These are phyloP conservation scores for Podospora comata DNA, from an alignment of 495 filamentous ascomycete species.

Conservation along the genomic window DNA sequence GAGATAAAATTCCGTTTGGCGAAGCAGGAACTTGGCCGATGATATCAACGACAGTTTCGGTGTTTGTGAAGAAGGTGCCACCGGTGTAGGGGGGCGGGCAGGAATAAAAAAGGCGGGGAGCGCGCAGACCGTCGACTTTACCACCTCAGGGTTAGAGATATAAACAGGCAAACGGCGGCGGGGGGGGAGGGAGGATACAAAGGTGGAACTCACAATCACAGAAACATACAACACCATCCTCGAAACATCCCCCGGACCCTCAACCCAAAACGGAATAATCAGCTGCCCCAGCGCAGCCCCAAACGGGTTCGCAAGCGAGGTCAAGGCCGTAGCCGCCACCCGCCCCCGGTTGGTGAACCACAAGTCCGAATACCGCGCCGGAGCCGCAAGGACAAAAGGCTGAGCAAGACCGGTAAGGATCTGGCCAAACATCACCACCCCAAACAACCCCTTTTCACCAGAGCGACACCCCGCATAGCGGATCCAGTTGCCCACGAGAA, in stretches of 20 bases:
- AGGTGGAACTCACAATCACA: slow-evolving; percentile 62
- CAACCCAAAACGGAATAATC: slow-evolving; percentile 73
- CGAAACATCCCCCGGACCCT: slow-evolving; percentile 59
- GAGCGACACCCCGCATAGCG: slow-evolving; percentile 74
- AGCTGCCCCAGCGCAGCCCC: slow-evolving; percentile 87
- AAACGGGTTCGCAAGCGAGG: slow-evolving; percentile 80
- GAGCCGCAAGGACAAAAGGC: slow-evolving; percentile 86
- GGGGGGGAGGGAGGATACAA: too few species aligned
- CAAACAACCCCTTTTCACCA: slow-evolving; percentile 55
- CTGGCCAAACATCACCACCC: slow-evolving; percentile 89
- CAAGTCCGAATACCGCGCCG: slow-evolving; percentile 85
- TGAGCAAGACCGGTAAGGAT: slow-evolving; percentile 86
- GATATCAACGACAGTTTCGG: slow-evolving; percentile 50
- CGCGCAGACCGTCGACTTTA: slow-evolving; percentile 63
- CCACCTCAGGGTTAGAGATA: slow-evolving; percentile 12
- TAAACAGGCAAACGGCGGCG: slow-evolving; percentile 9
- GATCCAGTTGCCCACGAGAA: slow-evolving; percentile 87
- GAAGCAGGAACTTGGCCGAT: slow-evolving; percentile 49
- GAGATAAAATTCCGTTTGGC: slow-evolving; percentile 68
- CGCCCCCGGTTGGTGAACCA: slow-evolving; percentile 89
- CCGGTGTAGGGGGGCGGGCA: slow-evolving; percentile 69
- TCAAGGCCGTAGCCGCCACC: slow-evolving; percentile 82
- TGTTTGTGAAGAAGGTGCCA: slow-evolving; percentile 43
- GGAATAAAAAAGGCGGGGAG: slow-evolving; percentile 88
- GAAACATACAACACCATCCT: slow-evolving; percentile 83